These are phyloP conservation scores for Pseudopyrenochaeta lycopersici DNA, from an alignment of 2,329 filamentous ascomycete species.

Conservation along the genomic window DNA sequence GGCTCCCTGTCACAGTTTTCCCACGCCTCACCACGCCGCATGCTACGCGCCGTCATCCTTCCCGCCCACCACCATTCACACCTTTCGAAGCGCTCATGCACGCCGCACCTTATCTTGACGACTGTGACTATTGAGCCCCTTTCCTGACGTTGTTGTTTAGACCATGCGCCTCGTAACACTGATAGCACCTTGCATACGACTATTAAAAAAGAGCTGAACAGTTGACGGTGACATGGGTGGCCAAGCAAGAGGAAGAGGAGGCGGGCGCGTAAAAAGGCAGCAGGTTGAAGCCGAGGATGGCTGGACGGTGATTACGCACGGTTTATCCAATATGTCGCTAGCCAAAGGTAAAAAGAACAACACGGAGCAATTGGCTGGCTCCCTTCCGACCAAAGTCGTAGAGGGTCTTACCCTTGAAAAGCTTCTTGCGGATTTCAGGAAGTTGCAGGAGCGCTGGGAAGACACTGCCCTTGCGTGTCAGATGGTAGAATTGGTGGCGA, in stretches of 20 bases:
- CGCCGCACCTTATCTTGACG: conserved; percentile 31
- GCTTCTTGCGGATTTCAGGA: conserved; percentile 30
- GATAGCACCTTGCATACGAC: background rate
- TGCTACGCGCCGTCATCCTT: conserved; percentile 1
- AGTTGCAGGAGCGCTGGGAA: conserved; percentile 34
- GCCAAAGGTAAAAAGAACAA: background rate
- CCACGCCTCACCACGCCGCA: background rate
- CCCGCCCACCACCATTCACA: background rate
- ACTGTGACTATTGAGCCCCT: conserved; percentile 3
- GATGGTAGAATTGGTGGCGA: conserved; percentile 20
- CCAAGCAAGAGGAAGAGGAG: background rate
- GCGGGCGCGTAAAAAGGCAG: conserved; percentile 40
- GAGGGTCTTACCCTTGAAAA: conserved; percentile 36
- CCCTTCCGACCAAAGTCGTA: conserved; percentile 25
- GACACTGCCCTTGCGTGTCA: conserved; percentile 31
- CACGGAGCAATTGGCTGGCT: background rate
- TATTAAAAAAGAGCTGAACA: background rate
- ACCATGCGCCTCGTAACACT: background rate
- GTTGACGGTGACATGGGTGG: conserved; percentile 4
- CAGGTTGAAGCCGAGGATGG: conserved; percentile 42
- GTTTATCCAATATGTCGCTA: conserved; percentile 18
- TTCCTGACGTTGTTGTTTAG: background rate
- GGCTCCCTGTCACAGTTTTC: background rate
- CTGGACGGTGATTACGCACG: conserved; percentile 49
- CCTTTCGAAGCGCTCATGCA: conserved; percentile 29